A percentile compares a stretch with the other conserved stretches of the same genome.
Conservation (phyloP, 306 rosid species). For the Prunus persica region DNA sequence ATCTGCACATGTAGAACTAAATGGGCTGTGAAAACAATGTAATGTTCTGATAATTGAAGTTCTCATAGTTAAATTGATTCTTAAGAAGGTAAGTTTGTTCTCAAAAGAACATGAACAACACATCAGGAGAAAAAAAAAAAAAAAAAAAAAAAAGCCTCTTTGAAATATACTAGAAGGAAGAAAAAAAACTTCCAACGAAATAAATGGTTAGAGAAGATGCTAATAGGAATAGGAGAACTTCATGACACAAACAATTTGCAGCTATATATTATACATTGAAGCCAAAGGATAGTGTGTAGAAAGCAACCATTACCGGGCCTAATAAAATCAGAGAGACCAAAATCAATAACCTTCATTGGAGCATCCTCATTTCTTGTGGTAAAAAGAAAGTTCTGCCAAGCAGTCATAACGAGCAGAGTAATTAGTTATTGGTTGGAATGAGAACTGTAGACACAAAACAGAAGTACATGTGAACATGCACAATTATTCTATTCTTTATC, state of each 20-base stretch:
- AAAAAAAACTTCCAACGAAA: not conserved
- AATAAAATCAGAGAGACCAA: conserved; percentile 95
- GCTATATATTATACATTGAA: conserved; percentile 2
- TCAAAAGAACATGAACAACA: not conserved
- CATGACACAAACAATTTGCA: conserved; percentile 7
- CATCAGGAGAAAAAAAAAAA: not conserved
- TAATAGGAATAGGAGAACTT: not conserved
- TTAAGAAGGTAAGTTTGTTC: not conserved
- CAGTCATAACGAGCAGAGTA: conserved; percentile 24
- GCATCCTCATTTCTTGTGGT: conserved; percentile 72
- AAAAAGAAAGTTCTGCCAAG: conserved; percentile 86
- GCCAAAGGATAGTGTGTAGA: conserved; percentile 11
- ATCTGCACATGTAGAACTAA: conserved; percentile 58
- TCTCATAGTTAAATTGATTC: not conserved
- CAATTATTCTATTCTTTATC: conserved; percentile 8
- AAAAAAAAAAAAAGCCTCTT: not conserved
- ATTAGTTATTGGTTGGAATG: conserved; percentile 17
- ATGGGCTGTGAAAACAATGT: conserved; percentile 26
- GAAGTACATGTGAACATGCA: conserved; percentile 11
- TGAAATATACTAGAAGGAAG: not conserved
- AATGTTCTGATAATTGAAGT: not conserved
- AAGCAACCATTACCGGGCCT: conserved; percentile 65
- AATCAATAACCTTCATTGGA: conserved; percentile 79
- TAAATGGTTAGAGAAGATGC: not conserved
- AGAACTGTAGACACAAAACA: not conserved